Base-by-base conservation (phyloP, 495 filamentous ascomycete species). In the Stereocaulon alpinum region DNA sequence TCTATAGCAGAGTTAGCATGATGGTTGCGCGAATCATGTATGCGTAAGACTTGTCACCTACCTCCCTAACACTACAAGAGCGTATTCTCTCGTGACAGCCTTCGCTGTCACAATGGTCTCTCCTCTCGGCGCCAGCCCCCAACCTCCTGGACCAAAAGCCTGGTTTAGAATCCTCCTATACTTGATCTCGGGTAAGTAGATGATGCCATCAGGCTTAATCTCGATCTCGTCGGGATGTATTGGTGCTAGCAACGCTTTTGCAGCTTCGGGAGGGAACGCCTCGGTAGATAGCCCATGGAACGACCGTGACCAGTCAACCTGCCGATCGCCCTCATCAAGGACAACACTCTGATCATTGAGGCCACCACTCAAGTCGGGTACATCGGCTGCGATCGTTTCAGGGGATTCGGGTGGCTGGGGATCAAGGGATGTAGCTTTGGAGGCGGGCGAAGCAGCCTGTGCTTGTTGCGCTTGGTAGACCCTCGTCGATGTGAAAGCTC, bases 141-240 rank as follows among this genome's bases (percentile, higher is more conserved):
- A 98, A 2, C 86, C 93, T 3, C 94, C 94, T 2, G 93, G 93
- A 0, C 93, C 93, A 73, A 98, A 98, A 0, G 93, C 91, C 42
- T 74, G 69, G 68, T 96, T 96, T 63, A 98, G 73, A 59, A 96
- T 96, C 42, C 93, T 78, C 24, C 93, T 78, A 72, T 98, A 98
- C 72, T 98, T 98, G 76, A 98, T 98, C 80, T 98, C 93, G 15
- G 93, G 93, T 56, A 98, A 78, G 69, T 96, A 98, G 50, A 96
- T 76, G 65, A 98, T 94, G 32, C 93, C 93, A 73, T 98, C 93
- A 29, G 88, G 86, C 76, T 98, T 98, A 67, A 97, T 84, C 77
- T 98, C 93, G 48, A 98, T 82, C 71, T 97, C 92, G 18, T 87
- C 80, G 6, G 78, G 72, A 40, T 82, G 72, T 11, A 91, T 74